A percentile compares a stretch with the other conserved stretches of the same genome.
phyloP scores from a whole-genome alignment of 208 protist genomes.

The Trypanosoma grayi region DNA sequence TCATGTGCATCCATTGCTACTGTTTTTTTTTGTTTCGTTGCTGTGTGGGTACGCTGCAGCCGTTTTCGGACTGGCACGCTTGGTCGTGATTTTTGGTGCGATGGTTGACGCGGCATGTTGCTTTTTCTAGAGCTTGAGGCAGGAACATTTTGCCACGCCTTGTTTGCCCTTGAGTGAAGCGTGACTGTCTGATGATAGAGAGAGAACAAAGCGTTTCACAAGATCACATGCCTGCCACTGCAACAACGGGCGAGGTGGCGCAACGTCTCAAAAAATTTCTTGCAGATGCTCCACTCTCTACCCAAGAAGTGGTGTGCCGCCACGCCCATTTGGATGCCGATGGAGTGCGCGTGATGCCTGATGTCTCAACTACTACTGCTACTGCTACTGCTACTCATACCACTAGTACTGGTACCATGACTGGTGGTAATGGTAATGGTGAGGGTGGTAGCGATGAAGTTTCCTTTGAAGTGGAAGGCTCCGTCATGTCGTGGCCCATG shows the following conservation, averaged over 20 bases:
- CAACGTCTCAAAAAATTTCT: constrained; percentile 6
- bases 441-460: not conserved
- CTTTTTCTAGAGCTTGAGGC: too few relatives aligned
- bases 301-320: constrained; percentile 1
- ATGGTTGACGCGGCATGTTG: too few relatives aligned
- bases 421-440: not conserved
- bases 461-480: not conserved
- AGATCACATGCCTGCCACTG: not conserved
- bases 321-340: constrained; percentile 13
- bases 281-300: not conserved
- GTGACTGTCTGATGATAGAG: not conserved
- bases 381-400: too few relatives aligned
- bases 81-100: too few relatives aligned
- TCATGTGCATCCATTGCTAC: too few relatives aligned
- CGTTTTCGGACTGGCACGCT: too few relatives aligned
- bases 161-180: too few relatives aligned
- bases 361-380: not conserved
- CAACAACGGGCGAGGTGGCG: not conserved
- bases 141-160: too few relatives aligned
- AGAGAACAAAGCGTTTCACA: not conserved
- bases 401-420: too few relatives aligned
- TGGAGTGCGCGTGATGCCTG: not conserved
- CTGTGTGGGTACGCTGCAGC: not conserved
- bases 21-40: too few relatives aligned
- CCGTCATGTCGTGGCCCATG: constrained; percentile 17